Evolutionary conservation across 75 land plant species (phyloP).

Genomic region (Selaginella moellendorffii): DNA sequence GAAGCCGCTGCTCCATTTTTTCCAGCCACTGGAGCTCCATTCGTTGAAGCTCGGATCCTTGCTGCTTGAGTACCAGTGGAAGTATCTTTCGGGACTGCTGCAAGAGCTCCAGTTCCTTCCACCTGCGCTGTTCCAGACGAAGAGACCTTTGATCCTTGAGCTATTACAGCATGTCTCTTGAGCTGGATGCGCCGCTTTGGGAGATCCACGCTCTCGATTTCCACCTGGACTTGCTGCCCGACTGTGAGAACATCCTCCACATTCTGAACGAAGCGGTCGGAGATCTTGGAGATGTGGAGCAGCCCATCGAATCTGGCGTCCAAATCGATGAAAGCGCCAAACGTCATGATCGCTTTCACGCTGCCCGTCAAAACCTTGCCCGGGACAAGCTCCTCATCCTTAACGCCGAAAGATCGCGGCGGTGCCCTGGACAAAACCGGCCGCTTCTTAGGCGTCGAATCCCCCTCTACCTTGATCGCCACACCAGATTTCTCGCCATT

Average conservation of each 20-base stretch:
- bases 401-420: not conserved
- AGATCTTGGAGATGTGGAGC: conserved; percentile 4
- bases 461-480: too few species aligned
- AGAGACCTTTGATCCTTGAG: not conserved
- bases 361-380: not conserved
- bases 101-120: not conserved
- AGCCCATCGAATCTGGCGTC: not conserved
- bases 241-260: conserved; percentile 1
- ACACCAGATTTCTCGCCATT: too few species aligned
- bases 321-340: conserved; percentile 1
- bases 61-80: not conserved
- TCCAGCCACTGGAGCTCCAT: not conserved
- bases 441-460: too few species aligned
- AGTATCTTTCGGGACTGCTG: not conserved
- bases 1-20: not conserved
- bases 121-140: not conserved
- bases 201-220: not conserved
- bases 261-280: not conserved
- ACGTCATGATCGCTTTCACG: not conserved
- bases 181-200: not conserved
- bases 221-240: not conserved
- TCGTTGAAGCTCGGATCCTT: not conserved
- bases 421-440: too few species aligned
- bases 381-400: not conserved
- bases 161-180: not conserved